phyloP scores from a whole-genome alignment of 1,284 basidiomycete species.

The Rhodofomes roseus region DNA sequence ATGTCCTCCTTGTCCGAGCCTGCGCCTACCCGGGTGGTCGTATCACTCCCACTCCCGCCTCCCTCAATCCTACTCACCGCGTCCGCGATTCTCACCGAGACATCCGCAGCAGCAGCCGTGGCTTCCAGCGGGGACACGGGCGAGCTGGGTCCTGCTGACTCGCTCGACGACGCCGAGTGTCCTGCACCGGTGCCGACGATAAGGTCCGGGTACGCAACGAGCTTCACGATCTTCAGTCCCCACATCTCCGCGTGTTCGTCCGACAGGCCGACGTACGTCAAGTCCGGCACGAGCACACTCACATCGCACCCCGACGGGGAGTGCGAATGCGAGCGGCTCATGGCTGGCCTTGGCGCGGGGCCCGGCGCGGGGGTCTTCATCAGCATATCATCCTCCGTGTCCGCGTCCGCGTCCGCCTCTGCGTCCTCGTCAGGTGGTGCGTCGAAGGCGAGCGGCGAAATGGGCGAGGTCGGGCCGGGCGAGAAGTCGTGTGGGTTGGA shows the following conservation, averaged over 20 bases:
- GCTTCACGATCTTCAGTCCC: constrained; percentile 71
- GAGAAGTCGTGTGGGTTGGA: constrained; percentile 10
- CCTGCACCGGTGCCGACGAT: constrained; percentile 34
- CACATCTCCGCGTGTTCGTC: constrained; percentile 65
- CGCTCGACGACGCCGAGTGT: constrained; percentile 3
- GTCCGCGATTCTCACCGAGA: constrained; percentile 8
- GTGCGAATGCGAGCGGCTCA: constrained; percentile 22
- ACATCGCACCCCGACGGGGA: constrained; percentile 28
- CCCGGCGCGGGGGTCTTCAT: constrained; percentile 5
- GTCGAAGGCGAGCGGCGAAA: not conserved
- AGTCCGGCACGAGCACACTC: constrained; percentile 28
- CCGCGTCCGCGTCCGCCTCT: constrained; percentile 4
- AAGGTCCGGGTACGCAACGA: constrained; percentile 70
- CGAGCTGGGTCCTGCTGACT: not conserved
- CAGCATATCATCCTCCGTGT: not conserved
- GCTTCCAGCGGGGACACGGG: not conserved
- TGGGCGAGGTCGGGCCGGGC: not conserved
- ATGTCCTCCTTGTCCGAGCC: constrained; percentile 23
- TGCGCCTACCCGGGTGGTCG: constrained; percentile 24
- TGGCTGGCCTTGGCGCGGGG: constrained; percentile 7
- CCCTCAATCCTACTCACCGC: constrained; percentile 16
- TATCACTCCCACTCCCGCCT: constrained; percentile 24
- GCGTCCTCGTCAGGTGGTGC: not conserved
- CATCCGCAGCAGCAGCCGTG: not conserved
- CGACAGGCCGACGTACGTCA: constrained; percentile 36